phyloP scores from a whole-genome alignment of 2,329 filamentous ascomycete genomes.

The Tolypocladium pustulatum region DNA sequence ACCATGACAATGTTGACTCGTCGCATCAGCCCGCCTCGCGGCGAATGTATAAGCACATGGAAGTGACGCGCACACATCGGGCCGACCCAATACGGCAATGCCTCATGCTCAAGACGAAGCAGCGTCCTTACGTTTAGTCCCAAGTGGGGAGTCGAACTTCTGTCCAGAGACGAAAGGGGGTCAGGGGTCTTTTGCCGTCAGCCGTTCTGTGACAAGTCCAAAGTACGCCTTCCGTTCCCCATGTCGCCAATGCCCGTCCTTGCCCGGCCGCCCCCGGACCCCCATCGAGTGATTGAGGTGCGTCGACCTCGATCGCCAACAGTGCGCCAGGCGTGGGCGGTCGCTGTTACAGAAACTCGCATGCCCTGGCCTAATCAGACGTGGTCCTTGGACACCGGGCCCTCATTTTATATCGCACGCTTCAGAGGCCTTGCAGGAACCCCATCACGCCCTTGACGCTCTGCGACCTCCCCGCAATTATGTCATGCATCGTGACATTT shows the following conservation, averaged over 20 bases:
- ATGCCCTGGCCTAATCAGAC: constrained; percentile 2
- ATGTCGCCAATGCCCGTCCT: neutral
- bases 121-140: neutral
- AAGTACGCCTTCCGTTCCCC: neutral
- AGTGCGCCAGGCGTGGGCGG: neutral
- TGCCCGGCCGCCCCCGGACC: neutral
- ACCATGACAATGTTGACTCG: neutral
- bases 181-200: neutral
- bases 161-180: neutral
- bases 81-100: neutral
- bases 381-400: constrained; percentile 3
- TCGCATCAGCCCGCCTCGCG: neutral
- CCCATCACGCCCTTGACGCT: neutral
- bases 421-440: neutral
- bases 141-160: neutral
- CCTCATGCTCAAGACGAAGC: neutral
- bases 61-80: neutral
- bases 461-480: constrained; percentile 28
- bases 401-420: neutral
- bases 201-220: neutral
- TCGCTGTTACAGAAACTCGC: neutral
- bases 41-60: neutral
- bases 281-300: neutral
- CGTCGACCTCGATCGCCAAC: neutral
- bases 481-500: constrained; percentile 32